phyloP scores from a whole-genome alignment of 2,329 filamentous ascomycete species.

The Elsinoe perseae region DNA sequence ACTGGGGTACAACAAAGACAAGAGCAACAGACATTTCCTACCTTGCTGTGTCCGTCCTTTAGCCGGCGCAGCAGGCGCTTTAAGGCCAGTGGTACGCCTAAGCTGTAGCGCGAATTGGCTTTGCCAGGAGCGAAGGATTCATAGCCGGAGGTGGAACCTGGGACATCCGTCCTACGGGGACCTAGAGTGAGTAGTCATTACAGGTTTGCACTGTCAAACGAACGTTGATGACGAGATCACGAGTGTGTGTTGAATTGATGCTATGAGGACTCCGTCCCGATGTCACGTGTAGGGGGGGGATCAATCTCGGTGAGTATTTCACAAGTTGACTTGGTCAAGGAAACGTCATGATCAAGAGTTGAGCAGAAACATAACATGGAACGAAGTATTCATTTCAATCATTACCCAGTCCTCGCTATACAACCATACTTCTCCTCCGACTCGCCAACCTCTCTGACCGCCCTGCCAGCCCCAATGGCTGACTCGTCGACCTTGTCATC shows the following conservation, averaged over 20 bases:
- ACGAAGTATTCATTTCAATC: too few relatives aligned
- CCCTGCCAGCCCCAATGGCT: not conserved
- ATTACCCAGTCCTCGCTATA: slow-evolving; percentile 20
- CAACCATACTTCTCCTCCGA: slow-evolving; percentile 30
- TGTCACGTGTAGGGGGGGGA: too few relatives aligned
- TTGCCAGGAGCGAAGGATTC: not conserved
- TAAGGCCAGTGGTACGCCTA: not conserved
- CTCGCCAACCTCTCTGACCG: slow-evolving; percentile 24
- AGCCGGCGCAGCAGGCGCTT: not conserved
- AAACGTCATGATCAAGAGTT: too few relatives aligned
- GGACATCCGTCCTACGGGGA: too few relatives aligned
- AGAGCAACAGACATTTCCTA: not conserved
- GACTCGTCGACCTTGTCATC: slow-evolving; percentile 10
- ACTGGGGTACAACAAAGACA: not conserved
- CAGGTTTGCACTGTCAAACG: too few relatives aligned
- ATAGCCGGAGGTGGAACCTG: not conserved
- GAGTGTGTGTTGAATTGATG: too few relatives aligned
- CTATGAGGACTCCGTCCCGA: too few relatives aligned
- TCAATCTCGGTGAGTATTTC: too few relatives aligned
- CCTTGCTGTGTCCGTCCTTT: not conserved
- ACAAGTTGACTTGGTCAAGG: too few relatives aligned
- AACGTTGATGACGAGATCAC: too few relatives aligned
- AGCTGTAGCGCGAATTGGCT: not conserved
- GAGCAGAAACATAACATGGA: too few relatives aligned
- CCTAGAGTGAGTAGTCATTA: too few relatives aligned